Evolutionary conservation across 805 yeast genomes (phyloP).

Genomic region (Sugiyamaella valdiviana): DNA sequence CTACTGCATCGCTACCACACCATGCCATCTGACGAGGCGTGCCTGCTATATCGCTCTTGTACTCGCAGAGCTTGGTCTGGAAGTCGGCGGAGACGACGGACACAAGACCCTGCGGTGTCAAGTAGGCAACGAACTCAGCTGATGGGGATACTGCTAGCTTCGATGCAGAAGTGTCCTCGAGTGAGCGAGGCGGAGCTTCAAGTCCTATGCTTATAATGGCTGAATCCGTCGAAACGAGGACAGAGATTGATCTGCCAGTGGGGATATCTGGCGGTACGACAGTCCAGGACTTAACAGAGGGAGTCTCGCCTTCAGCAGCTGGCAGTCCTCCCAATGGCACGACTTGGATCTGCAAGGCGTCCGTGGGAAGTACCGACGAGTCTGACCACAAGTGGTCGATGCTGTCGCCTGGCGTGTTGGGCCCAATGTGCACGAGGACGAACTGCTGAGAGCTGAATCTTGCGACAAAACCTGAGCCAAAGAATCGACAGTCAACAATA

Average conservation of each 20-base stretch:
- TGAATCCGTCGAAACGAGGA: background rate
- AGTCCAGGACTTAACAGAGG: constrained; percentile 9
- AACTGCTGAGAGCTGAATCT: constrained; percentile 39
- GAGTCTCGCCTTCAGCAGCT: background rate
- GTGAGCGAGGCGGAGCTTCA: background rate
- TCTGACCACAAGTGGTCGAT: background rate
- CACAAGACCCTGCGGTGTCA: constrained; percentile 38
- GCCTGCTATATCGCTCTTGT: constrained; percentile 32
- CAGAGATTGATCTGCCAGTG: constrained; percentile 1
- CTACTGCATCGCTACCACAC: constrained; percentile 84
- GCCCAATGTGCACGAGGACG: constrained; percentile 27
- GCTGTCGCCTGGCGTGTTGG: constrained; percentile 15
- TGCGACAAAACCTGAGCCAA: constrained; percentile 42
- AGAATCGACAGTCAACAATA: constrained; percentile 36
- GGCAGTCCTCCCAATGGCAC: background rate
- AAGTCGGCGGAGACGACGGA: constrained; percentile 47
- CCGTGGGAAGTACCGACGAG: background rate
- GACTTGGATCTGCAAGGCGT: background rate
- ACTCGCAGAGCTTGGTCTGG: constrained; percentile 39
- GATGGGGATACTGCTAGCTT: constrained; percentile 47
- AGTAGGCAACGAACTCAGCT: constrained; percentile 49
- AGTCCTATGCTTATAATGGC: background rate
- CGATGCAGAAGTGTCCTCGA: background rate
- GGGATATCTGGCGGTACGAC: constrained; percentile 3
- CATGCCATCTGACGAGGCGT: constrained; percentile 53